Evolutionary conservation across 768 basidiomycete genomes (phyloP), one percentile per base, ranked within the genome.

Genomic region (Candolleomyces aberdarensis): DNA sequence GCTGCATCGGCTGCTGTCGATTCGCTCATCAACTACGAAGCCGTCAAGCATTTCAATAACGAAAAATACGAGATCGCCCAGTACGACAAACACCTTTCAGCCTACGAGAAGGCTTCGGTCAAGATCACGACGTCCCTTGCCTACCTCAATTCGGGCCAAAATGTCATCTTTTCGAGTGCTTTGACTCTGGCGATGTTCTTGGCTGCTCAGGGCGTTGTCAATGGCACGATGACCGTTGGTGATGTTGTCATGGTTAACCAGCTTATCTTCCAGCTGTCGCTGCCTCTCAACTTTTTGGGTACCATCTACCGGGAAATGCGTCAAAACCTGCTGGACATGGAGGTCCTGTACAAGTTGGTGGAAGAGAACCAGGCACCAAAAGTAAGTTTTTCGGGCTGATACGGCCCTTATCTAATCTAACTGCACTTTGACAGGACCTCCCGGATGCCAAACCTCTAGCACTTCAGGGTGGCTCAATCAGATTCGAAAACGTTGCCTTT

Each of bases 161-260:
- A 95, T 69, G 78, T 98, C 65, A 98, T 98, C 65, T 99, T 98
- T 75, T 96, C 95, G 3, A 86, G 84, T 20, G 96, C 97, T 0
- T 74, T 98, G 72, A 99, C 96, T 0, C 80, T 87, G 60, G 94
- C 96, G 70, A 98, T 99, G 97, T 89, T 96, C 67, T 78, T 99
- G 56, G 96, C 96, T 6, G 95, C 96, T 0, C 93, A 97, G 71
- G 97, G 96, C 0, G 89, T 99, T 3, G 76, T 96, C 31, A 90
- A 94, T 64, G 96, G 95, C 8, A 94, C 92, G 0, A 98, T 99
- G 96, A 97, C 96, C 4, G 85, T 99, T 22, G 97, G 97, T 8
- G 97, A 99, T 69, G 84, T 99, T 14, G 97, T 99, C 66, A 98
- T 99, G 96, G 91, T 97, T 66, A 99, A 99, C 73, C 96, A 98